These are phyloP conservation scores for Massariosphaeria phaeospora DNA, from an alignment of 495 filamentous ascomycete genomes.

Conservation along the genomic window DNA sequence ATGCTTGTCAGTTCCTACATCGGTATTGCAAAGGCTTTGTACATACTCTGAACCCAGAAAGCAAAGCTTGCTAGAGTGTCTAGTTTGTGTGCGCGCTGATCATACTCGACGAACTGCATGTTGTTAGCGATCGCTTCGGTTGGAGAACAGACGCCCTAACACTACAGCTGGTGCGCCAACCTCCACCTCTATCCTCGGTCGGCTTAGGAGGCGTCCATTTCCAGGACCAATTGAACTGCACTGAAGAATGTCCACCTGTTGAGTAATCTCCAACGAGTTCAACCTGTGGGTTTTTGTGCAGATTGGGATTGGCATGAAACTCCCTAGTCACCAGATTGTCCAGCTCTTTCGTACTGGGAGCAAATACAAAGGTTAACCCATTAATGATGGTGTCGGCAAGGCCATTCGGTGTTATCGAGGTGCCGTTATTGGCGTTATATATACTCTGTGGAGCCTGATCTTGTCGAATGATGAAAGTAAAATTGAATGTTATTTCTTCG, in stretches of 20 bases:
- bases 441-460: constrained; percentile 42
- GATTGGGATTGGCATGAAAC: constrained; percentile 93
- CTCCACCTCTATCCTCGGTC: constrained; percentile 77
- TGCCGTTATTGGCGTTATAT: constrained; percentile 48
- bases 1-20: constrained; percentile 1
- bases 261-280: constrained; percentile 83
- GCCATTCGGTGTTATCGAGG: constrained; percentile 45
- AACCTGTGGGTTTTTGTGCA: constrained; percentile 96
- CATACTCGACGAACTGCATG: constrained; percentile 82
- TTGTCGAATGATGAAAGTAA: constrained; percentile 84
- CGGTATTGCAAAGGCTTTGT: neutral
- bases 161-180: constrained; percentile 93
- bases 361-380: constrained; percentile 87
- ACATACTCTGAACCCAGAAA: constrained; percentile 85
- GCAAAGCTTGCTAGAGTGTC: constrained; percentile 85
- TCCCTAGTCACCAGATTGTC: constrained; percentile 91
- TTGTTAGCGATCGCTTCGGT: constrained; percentile 11
- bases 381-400: constrained; percentile 70
- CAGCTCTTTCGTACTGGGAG: constrained; percentile 75
- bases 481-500: constrained; percentile 85
- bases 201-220: constrained; percentile 88
- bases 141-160: constrained; percentile 41
- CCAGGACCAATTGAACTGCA: constrained; percentile 94
- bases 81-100: constrained; percentile 82
- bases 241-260: constrained; percentile 72